phyloP scores from a whole-genome alignment of 2,329 filamentous ascomycete genomes.

The Hymenoscyphus infarciens region DNA sequence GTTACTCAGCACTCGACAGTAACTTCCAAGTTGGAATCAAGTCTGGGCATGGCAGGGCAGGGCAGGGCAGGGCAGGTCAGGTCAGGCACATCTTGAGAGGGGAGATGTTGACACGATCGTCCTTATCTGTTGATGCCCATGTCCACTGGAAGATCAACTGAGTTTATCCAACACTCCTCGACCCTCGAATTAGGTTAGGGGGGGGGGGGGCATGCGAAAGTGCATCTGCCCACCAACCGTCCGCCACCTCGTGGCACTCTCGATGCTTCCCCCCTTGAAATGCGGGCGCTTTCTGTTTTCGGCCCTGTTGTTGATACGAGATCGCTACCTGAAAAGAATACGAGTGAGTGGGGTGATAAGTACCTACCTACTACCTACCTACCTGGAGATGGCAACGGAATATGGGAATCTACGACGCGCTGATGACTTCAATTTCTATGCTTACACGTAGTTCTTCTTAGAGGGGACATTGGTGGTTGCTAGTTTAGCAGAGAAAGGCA shows the following conservation, averaged over 20 bases:
- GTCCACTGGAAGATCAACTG: not conserved
- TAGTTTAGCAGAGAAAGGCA: not conserved
- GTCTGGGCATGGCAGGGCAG: too few species aligned
- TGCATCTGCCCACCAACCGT: not conserved
- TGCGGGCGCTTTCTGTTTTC: not conserved
- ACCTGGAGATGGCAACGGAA: not conserved
- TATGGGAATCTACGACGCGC: not conserved
- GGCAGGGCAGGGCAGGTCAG: too few species aligned
- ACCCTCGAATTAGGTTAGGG: not conserved
- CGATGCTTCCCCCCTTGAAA: not conserved
- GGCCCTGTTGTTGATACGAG: slow-evolving; percentile 5
- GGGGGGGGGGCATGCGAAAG: not conserved
- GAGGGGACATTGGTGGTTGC: not conserved
- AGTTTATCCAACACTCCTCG: not conserved
- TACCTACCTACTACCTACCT: too few species aligned
- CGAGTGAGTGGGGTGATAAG: not conserved
- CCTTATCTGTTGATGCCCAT: not conserved
- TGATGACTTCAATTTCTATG: not conserved
- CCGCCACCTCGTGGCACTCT: slow-evolving; percentile 4
- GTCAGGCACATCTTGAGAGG: not conserved
- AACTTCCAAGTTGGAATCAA: not conserved
- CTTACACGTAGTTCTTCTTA: not conserved
- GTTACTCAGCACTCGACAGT: not conserved
- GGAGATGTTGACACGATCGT: not conserved
- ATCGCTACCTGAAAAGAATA: not conserved